Percentiles rank a stretch among this genome's conserved stretches.
These are phyloP conservation scores for Trapa incisa DNA, from an alignment of 345 rosid genomes.

Conservation along the genomic window DNA sequence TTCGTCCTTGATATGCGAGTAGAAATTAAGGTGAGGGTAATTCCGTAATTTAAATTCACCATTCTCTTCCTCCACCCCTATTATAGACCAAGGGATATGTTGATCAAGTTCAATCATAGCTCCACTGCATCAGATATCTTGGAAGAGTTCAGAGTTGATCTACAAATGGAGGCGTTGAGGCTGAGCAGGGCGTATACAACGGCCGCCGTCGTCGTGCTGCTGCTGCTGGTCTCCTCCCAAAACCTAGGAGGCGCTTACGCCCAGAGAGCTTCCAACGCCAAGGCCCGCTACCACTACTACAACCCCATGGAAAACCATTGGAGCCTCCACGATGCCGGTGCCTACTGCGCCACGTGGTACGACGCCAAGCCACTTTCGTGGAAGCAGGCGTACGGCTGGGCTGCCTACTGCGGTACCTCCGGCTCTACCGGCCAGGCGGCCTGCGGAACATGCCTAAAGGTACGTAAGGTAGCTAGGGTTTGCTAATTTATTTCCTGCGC, in stretches of 20 bases:
- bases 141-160: too few species aligned
- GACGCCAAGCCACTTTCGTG: slow-evolving; percentile 37
- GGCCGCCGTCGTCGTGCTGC: not conserved
- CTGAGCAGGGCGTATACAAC: not conserved
- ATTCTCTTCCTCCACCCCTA: too few species aligned
- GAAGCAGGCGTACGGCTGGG: slow-evolving; percentile 49
- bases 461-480: too few species aligned
- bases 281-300: slow-evolving; percentile 40
- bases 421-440: too few species aligned
- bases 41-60: too few species aligned
- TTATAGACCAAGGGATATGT: too few species aligned
- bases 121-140: too few species aligned
- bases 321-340: slow-evolving; percentile 35
- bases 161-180: not conserved
- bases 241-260: not conserved
- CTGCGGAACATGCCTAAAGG: slow-evolving; percentile 44
- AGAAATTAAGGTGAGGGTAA: too few species aligned
- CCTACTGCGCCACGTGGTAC: slow-evolving; percentile 45
- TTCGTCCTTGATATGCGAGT: too few species aligned
- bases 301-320: slow-evolving; percentile 38
- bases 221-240: not conserved
- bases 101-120: too few species aligned
- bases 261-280: slow-evolving; percentile 31
- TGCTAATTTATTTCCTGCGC: too few species aligned
- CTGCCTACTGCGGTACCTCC: slow-evolving; percentile 14